Conservation (phyloP, 768 basidiomycete species). For the Leccinum longicurvipes region DNA sequence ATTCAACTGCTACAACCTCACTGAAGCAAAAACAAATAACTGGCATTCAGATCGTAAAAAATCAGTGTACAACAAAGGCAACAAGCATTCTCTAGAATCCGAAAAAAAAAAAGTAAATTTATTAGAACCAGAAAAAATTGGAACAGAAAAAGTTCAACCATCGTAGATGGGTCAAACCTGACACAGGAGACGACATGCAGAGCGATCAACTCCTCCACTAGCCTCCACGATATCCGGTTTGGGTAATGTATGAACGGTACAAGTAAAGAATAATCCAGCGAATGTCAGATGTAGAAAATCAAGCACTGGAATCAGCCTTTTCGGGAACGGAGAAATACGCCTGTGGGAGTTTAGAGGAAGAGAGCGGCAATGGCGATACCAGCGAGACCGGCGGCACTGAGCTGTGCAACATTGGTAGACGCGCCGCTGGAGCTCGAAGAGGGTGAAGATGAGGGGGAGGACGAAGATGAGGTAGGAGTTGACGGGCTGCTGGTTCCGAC, state of each 20-base stretch:
- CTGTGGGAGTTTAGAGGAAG: conserved; percentile 29
- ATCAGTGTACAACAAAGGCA: conserved; percentile 14
- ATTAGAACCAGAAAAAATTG: neutral
- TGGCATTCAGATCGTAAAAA: conserved; percentile 18
- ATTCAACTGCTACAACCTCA: neutral
- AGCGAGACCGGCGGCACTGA: conserved; percentile 39
- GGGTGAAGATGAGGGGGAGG: conserved; percentile 21
- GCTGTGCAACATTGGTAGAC: conserved; percentile 39
- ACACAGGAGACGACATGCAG: neutral
- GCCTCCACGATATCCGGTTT: conserved; percentile 2
- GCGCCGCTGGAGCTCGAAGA: conserved; percentile 35
- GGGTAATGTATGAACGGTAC: conserved; percentile 10
- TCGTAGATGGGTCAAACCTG: neutral
- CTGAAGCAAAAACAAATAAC: neutral
- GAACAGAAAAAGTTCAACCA: conserved; percentile 1
- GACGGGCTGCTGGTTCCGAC: neutral
- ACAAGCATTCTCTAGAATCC: conserved; percentile 17
- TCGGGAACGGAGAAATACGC: neutral
- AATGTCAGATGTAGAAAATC: conserved; percentile 15
- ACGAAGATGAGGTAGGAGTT: neutral
- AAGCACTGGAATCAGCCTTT: conserved; percentile 20
- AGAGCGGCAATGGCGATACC: conserved; percentile 38
- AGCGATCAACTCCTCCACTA: conserved; percentile 1
- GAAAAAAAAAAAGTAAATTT: conserved; percentile 3
- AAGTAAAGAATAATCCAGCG: conserved; percentile 7